phyloP scores from a whole-genome alignment of 73 alveolate species.

The Paramecium tetraurelia region DNA sequence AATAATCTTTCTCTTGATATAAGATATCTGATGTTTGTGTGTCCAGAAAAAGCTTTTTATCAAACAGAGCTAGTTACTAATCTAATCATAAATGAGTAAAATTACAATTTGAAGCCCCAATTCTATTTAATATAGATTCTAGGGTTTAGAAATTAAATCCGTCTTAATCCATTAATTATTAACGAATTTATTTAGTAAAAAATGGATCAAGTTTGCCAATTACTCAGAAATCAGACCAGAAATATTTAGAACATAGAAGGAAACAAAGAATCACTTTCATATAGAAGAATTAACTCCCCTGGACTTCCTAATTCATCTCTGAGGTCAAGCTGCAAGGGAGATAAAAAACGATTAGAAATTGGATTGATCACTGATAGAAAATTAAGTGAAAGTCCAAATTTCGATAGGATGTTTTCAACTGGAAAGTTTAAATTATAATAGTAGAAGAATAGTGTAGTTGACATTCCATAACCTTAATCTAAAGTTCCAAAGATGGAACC shows the following conservation, averaged over 20 bases:
- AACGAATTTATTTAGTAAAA: not conserved
- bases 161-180: conserved; percentile 13
- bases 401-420: not conserved
- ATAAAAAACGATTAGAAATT: not conserved
- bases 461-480: not conserved
- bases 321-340: not conserved
- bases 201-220: not conserved
- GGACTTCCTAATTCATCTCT: conserved; percentile 34
- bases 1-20: not conserved
- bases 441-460: not conserved
- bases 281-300: conserved; percentile 34
- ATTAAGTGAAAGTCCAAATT: conserved; percentile 13
- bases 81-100: not conserved
- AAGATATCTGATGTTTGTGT: not conserved
- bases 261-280: not conserved
- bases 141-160: not conserved
- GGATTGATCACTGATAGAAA: conserved; percentile 9
- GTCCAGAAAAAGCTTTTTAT: not conserved
- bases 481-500: conserved; percentile 13
- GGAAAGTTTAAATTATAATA: not conserved
- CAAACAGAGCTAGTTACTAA: not conserved
- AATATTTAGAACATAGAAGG: not conserved
- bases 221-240: not conserved
- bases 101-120: not conserved
- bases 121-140: not conserved